Percentiles rank a stretch among this genome's conserved stretches.
Evolutionary conservation across 1,284 basidiomycete genomes (phyloP).

Genomic region (Apiotrichum brassicae): DNA sequence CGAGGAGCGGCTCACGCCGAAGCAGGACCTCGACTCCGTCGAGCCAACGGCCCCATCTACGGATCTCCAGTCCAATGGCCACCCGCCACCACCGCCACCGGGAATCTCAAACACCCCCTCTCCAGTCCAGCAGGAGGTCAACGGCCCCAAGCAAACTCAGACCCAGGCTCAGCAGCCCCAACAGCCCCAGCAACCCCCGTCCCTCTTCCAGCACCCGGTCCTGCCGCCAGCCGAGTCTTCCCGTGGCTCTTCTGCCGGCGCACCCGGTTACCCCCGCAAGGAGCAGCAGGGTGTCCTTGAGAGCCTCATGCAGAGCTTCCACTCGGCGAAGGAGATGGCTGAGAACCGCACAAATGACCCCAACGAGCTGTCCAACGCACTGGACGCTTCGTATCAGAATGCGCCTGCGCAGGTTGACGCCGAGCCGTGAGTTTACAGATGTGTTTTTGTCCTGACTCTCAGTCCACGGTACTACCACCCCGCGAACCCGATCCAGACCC

Average conservation of each 20-base stretch:
- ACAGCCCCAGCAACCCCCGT: conserved; percentile 2
- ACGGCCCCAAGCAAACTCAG: conserved; percentile 8
- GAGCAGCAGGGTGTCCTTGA: conserved; percentile 59
- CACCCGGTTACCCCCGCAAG: conserved; percentile 33
- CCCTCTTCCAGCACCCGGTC: not conserved
- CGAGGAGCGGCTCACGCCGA: conserved; percentile 3
- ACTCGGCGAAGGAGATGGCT: conserved; percentile 63
- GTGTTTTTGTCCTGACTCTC: not conserved
- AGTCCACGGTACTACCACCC: conserved; percentile 97
- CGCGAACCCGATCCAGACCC: conserved; percentile 82
- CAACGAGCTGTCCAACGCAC: conserved; percentile 82
- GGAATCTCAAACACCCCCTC: conserved; percentile 28
- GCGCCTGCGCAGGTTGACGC: conserved; percentile 90
- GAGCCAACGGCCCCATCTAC: conserved; percentile 2
- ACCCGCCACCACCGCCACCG: conserved; percentile 22
- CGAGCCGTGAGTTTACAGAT: conserved; percentile 63
- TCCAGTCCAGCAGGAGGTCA: conserved; percentile 7
- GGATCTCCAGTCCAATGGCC: conserved; percentile 12
- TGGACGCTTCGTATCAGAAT: conserved; percentile 81
- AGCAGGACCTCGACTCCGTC: conserved; percentile 2
- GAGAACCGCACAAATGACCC: conserved; percentile 75
- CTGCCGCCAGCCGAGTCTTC: conserved; percentile 37
- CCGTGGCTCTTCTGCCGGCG: conserved; percentile 50
- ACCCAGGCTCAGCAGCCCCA: conserved; percentile 1
- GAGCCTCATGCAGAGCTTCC: conserved; percentile 90